Evolutionary conservation across 2,329 filamentous ascomycete species (phyloP).

Genomic region (Phialophora tarda): DNA sequence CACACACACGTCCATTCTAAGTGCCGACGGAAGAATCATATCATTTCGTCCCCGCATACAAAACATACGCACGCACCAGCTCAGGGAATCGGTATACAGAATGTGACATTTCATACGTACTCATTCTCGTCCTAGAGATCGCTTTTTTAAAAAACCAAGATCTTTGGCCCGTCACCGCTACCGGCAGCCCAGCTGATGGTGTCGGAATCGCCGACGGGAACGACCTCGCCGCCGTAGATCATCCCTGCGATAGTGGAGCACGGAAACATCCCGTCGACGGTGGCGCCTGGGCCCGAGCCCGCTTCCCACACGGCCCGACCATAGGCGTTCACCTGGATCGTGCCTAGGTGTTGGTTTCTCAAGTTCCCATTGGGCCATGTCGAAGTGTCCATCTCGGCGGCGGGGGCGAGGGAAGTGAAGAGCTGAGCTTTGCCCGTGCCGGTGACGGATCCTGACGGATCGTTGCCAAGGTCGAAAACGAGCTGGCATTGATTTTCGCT

Average conservation of each 20-base stretch:
- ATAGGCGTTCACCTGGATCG: slow-evolving; percentile 28
- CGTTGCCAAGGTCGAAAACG: slow-evolving; percentile 33
- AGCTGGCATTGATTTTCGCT: slow-evolving; percentile 35
- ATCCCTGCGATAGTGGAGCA: slow-evolving; percentile 27
- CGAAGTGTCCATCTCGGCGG: slow-evolving; percentile 31
- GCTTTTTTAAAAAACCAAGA: background rate
- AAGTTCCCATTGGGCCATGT: slow-evolving; percentile 39
- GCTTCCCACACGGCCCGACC: slow-evolving; percentile 31
- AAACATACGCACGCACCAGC: background rate
- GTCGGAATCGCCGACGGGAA: slow-evolving; percentile 26
- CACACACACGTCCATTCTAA: too few relatives aligned
- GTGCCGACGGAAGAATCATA: too few relatives aligned
- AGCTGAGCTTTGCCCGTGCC: slow-evolving; percentile 35
- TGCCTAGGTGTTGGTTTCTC: slow-evolving; percentile 35
- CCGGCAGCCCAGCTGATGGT: slow-evolving; percentile 25
- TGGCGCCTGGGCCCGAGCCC: slow-evolving; percentile 28
- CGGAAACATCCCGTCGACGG: slow-evolving; percentile 28
- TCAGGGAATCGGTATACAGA: background rate
- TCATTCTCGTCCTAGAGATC: too few relatives aligned
- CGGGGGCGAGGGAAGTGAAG: slow-evolving; percentile 37
- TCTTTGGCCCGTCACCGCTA: background rate
- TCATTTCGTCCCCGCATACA: too few relatives aligned
- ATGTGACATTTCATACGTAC: background rate
- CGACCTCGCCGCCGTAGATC: slow-evolving; percentile 31
- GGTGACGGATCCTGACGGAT: slow-evolving; percentile 21